Conservation (phyloP, 805 yeast genomes). For the Yamadazyma kitorensis region DNA sequence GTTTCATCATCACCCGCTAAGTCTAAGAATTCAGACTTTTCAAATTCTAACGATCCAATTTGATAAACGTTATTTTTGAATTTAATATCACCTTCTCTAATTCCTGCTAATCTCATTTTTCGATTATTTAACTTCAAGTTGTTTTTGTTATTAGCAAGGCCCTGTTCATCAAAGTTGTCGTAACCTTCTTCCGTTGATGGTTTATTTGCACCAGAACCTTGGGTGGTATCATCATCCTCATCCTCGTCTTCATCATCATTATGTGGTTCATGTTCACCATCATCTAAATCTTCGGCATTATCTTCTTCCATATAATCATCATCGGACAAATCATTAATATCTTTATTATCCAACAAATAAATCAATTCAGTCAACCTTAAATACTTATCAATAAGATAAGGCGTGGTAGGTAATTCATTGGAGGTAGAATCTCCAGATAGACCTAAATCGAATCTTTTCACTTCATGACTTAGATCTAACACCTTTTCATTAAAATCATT, state of each 20-base stretch:
- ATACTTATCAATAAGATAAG: conserved; percentile 66
- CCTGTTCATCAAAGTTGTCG: conserved; percentile 4
- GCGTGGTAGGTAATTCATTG: conserved; percentile 64
- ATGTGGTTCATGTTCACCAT: conserved; percentile 4
- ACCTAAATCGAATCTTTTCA: conserved; percentile 56
- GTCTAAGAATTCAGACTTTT: conserved; percentile 48
- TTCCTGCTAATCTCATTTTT: conserved; percentile 4
- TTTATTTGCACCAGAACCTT: conserved; percentile 3
- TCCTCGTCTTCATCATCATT: conserved; percentile 6
- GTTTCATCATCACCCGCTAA: conserved; percentile 45
- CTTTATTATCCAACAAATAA: conserved; percentile 36
- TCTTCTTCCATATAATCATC: conserved; percentile 6
- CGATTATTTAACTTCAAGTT: conserved; percentile 2
- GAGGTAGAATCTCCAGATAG: conserved; percentile 48
- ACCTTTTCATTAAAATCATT: conserved; percentile 61
- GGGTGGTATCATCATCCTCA: conserved; percentile 4
- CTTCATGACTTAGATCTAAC: conserved; percentile 54
- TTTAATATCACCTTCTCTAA: conserved; percentile 18
- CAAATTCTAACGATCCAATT: conserved; percentile 48
- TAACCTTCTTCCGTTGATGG: conserved; percentile 1
- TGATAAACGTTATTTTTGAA: conserved; percentile 34
- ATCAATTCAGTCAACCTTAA: conserved; percentile 58
- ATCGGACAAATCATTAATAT: background rate
- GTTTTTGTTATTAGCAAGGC: background rate
- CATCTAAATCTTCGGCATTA: conserved; percentile 2